Percentiles rank a stretch among this genome's conserved stretches.
Evolutionary conservation across 495 filamentous ascomycete genomes (phyloP).

Genomic region (Podospora australis): DNA sequence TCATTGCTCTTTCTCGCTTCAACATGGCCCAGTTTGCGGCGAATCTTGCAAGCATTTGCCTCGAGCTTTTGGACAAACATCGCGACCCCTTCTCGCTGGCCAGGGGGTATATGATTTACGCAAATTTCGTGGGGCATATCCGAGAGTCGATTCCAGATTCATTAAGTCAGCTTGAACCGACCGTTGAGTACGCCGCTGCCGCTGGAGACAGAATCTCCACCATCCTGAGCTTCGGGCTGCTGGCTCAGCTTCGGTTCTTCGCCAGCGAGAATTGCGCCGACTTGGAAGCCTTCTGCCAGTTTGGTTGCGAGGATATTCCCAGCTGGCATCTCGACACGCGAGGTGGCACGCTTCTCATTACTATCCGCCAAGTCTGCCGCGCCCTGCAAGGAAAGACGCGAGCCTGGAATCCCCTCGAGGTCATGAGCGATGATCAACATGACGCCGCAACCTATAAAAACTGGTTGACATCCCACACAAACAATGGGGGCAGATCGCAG

Average conservation of each 20-base stretch:
- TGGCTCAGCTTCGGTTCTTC: slow-evolving; percentile 64
- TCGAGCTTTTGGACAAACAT: slow-evolving; percentile 59
- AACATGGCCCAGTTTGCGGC: slow-evolving; percentile 63
- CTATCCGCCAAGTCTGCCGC: slow-evolving; percentile 64
- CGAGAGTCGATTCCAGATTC: slow-evolving; percentile 54
- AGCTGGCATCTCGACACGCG: slow-evolving; percentile 71
- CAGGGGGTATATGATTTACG: slow-evolving; percentile 63
- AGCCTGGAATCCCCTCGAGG: slow-evolving; percentile 43
- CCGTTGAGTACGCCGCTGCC: slow-evolving; percentile 62
- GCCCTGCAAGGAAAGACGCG: slow-evolving; percentile 81
- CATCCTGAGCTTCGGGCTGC: slow-evolving; percentile 66
- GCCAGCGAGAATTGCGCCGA: slow-evolving; percentile 70
- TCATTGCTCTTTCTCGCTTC: slow-evolving; percentile 66
- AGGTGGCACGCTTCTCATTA: slow-evolving; percentile 67
- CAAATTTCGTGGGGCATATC: slow-evolving; percentile 69
- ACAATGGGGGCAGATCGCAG: slow-evolving; percentile 47
- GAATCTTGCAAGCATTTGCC: slow-evolving; percentile 56
- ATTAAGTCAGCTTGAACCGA: slow-evolving; percentile 56
- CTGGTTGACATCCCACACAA: slow-evolving; percentile 39
- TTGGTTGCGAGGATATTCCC: slow-evolving; percentile 67
- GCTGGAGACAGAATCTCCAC: slow-evolving; percentile 70
- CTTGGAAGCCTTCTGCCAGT: slow-evolving; percentile 65
- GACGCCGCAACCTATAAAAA: slow-evolving; percentile 56
- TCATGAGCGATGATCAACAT: slow-evolving; percentile 71
- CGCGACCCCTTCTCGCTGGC: slow-evolving; percentile 64